Evolutionary conservation across 1,139 yeast genomes (phyloP).

Genomic region (Sugiyamaella grinbergsii): DNA sequence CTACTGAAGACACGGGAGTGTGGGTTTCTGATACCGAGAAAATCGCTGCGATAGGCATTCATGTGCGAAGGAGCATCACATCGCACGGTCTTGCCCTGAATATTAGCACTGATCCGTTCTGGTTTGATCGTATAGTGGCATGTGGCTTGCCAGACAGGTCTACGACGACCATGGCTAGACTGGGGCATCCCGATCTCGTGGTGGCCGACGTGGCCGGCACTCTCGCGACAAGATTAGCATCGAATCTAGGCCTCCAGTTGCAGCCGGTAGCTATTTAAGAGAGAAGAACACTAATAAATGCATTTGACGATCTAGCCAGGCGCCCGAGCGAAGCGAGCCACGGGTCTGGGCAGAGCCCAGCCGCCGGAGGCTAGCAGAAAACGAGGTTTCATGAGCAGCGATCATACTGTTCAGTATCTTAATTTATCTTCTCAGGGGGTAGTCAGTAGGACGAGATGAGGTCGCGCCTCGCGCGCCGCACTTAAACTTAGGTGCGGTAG

Average conservation of each 20-base stretch:
- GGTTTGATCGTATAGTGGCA: conserved; percentile 70
- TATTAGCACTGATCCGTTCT: conserved; percentile 69
- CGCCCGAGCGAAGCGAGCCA: background rate
- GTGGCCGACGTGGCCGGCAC: conserved; percentile 53
- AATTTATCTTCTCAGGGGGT: background rate
- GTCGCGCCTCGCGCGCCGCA: background rate
- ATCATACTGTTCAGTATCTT: no score
- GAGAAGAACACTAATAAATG: background rate
- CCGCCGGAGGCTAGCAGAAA: no score
- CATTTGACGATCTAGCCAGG: background rate
- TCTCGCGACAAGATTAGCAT: conserved; percentile 58
- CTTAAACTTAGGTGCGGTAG: no score
- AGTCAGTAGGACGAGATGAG: no score
- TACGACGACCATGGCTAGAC: conserved; percentile 53
- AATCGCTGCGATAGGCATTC: conserved; percentile 88
- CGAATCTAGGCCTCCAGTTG: conserved; percentile 25
- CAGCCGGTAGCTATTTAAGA: background rate
- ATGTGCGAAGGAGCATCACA: conserved; percentile 80
- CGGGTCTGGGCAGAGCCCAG: conserved; percentile 2
- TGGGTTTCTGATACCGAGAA: conserved; percentile 70
- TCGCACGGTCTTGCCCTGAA: conserved; percentile 90
- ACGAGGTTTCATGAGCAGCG: no score
- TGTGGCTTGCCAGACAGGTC: conserved; percentile 75
- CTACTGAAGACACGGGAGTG: conserved; percentile 75
- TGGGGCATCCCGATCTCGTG: conserved; percentile 27